Evolutionary conservation across 2,329 filamentous ascomycete species (phyloP), one percentile per base, ranked within the genome.

Genomic region (Hirsutella minnesotensis): DNA sequence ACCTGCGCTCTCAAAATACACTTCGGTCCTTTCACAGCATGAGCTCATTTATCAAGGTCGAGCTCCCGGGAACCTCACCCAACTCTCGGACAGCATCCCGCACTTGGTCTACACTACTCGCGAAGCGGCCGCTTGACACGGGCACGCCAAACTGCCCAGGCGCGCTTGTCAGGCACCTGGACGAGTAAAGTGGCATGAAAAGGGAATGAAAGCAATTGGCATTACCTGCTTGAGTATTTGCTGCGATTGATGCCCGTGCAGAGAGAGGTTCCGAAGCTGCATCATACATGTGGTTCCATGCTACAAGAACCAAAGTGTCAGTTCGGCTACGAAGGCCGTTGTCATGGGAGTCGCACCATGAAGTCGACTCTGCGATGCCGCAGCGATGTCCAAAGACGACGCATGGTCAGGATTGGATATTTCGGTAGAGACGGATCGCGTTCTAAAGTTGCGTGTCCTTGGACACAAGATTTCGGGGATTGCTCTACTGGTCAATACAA

Each of bases 181-280:
- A 18, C n/a, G 33, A 16, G 12, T 16, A 9, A 5, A 35, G 24
- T 27, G 13, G 16, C 4, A n/a, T 15, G 13, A 12, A 5, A 10
- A 3, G 7, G 18, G 34, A 34, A 20, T 40, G 9, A 37, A 10
- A n/a, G 19, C 12, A 27, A 18, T 27, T 5, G 15, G 16, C 9
- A 3, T 27, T 40, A 57, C 57, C 21, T 57, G 40, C 46, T 39
- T 45, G 3, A 60, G 48, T 19, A 61, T 38, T 13, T 48, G 27
- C 33, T 57, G 54, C 2, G 57, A 56, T 36, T 60, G 52, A 35
- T 53, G 50, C 34, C 55, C 50, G 33, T 58, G 56, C 20, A 61
- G 44, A 34, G 48, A 58, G 10, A 60, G 46, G 2, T 22, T 20
- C 20, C 48, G 44, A 4, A 30, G 27, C 27, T 49, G 47, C 16